Evolutionary conservation across 495 filamentous ascomycete genomes (phyloP).

Genomic region (Aspergillus haitiensis): DNA sequence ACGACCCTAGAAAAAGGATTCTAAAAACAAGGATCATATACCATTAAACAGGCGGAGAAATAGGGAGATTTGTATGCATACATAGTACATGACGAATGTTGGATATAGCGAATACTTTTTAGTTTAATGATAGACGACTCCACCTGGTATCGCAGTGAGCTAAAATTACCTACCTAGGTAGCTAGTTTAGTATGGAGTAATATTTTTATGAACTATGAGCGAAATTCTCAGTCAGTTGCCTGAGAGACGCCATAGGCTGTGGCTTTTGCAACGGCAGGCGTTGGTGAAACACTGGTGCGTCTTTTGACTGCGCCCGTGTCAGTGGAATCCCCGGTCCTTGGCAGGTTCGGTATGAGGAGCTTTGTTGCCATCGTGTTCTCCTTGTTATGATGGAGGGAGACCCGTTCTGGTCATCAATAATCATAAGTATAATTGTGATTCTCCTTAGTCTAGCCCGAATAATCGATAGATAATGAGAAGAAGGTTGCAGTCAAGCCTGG

Average conservation of each 20-base stretch:
- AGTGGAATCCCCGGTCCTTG: constrained; percentile 24
- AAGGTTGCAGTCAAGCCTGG: no score
- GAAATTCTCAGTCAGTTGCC: constrained; percentile 32
- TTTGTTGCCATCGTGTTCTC: constrained; percentile 1
- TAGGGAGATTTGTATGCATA: not conserved
- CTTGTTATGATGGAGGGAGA: constrained; percentile 1
- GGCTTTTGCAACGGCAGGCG: constrained; percentile 5
- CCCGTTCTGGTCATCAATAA: not conserved
- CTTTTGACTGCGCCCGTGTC: constrained; percentile 28
- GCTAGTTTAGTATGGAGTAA: not conserved
- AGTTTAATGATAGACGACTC: no score
- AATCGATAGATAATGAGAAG: not conserved
- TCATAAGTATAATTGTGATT: constrained; percentile 10
- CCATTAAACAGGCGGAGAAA: not conserved
- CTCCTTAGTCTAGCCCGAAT: constrained; percentile 9
- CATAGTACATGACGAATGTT: no score
- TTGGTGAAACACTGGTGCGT: constrained; percentile 48
- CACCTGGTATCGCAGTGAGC: no score
- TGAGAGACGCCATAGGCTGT: constrained; percentile 30
- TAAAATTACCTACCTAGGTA: no score
- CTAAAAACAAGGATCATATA: not conserved
- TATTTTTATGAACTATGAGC: not conserved
- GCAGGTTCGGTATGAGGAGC: no score
- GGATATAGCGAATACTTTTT: no score
- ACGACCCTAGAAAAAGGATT: constrained; percentile 9